Conservation (phyloP, 306 rosid species). For the Hylodesmum podocarpum region DNA sequence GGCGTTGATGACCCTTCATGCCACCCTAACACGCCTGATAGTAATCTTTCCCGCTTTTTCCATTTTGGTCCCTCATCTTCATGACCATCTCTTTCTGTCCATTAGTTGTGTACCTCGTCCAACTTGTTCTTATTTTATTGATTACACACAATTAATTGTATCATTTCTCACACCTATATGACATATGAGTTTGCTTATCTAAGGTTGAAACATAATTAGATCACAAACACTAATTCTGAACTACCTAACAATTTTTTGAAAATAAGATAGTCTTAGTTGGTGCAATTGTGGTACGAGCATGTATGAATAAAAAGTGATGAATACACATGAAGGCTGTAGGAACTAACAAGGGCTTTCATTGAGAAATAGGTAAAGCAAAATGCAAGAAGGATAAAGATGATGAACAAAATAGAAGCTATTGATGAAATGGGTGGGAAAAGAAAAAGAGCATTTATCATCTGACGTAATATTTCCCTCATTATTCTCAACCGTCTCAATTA, state of each 20-base stretch:
- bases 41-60: background rate
- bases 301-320: conserved; percentile 24
- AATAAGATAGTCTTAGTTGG: conserved; percentile 14
- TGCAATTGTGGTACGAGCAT: conserved; percentile 28
- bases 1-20: background rate
- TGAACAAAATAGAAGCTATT: background rate
- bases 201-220: background rate
- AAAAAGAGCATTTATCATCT: conserved; percentile 62
- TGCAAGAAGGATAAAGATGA: background rate
- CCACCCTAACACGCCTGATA: background rate
- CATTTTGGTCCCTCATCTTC: background rate
- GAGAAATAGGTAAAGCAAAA: conserved; percentile 20
- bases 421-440: background rate
- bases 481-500: conserved; percentile 89
- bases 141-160: background rate
- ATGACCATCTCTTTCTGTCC: background rate
- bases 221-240: too few species aligned
- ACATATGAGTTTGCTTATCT: background rate
- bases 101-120: background rate
- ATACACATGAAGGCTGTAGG: conserved; percentile 8
- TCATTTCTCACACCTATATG: background rate
- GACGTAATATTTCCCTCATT: conserved; percentile 69
- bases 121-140: background rate
- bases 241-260: too few species aligned
- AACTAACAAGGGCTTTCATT: conserved; percentile 23